Evolutionary conservation across 169 alveolate species (phyloP).

Genomic region (Cryptosporidium xiaoi): DNA sequence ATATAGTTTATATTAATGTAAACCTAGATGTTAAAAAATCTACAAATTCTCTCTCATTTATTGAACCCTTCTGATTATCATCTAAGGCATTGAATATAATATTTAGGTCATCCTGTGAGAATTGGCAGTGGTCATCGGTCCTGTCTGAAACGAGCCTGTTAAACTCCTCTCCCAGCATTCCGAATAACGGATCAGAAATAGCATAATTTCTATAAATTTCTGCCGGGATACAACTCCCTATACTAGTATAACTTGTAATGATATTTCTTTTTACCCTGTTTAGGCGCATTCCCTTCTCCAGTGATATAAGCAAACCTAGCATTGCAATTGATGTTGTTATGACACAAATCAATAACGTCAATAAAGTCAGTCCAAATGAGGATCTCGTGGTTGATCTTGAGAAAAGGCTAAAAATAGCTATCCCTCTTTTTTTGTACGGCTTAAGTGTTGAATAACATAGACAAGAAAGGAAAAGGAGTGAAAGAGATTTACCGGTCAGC

Average conservation of each 20-base stretch:
- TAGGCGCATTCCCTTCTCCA: conserved; percentile 47
- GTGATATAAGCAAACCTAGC: conserved; percentile 31
- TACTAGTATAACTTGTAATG: conserved; percentile 33
- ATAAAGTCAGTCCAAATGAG: conserved; percentile 8
- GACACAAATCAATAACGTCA: conserved; percentile 31
- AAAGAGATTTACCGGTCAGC: conserved; percentile 87
- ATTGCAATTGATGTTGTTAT: conserved; percentile 26
- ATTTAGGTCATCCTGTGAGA: conserved; percentile 86
- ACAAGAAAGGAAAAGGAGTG: conserved; percentile 82
- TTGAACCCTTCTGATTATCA: conserved; percentile 90
- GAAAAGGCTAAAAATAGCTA: conserved; percentile 1
- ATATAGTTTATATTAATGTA: conserved; percentile 3
- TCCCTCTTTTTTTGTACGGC: conserved; percentile 47
- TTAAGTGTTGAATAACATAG: conserved; percentile 75
- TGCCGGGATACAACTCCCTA: conserved; percentile 36
- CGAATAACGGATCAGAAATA: conserved; percentile 89
- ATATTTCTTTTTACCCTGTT: conserved; percentile 45
- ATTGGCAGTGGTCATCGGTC: conserved; percentile 87
- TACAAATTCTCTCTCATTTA: conserved; percentile 89
- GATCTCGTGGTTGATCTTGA: conserved; percentile 30
- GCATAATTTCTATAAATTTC: conserved; percentile 89
- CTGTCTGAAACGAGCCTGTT: conserved; percentile 88
- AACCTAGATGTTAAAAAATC: conserved; percentile 49
- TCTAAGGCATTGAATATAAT: conserved; percentile 89
- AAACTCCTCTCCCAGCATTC: conserved; percentile 89